Evolutionary conservation across 495 filamentous ascomycete genomes (phyloP).

Genomic region (Penicillium paradoxum): DNA sequence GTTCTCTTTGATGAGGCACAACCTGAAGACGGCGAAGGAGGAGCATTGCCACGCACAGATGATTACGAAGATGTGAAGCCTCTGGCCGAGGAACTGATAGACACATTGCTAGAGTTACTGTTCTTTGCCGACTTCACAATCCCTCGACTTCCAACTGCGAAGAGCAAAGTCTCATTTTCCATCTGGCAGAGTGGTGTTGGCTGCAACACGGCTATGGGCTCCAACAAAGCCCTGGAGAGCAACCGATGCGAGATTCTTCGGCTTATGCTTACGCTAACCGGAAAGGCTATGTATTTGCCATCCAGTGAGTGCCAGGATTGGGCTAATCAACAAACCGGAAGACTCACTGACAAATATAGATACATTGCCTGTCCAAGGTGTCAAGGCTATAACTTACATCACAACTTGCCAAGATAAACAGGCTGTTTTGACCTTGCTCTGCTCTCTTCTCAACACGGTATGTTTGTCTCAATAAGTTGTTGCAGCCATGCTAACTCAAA

Average conservation of each 20-base stretch:
- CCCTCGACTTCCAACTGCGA: slow-evolving; percentile 58
- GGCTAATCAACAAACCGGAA: not conserved
- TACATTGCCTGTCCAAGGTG: slow-evolving; percentile 76
- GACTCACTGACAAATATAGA: slow-evolving; percentile 36
- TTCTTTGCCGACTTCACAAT: slow-evolving; percentile 91
- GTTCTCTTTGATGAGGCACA: slow-evolving; percentile 80
- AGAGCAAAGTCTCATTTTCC: slow-evolving; percentile 80
- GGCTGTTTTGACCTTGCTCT: slow-evolving; percentile 79
- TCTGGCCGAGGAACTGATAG: slow-evolving; percentile 88
- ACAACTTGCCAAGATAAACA: slow-evolving; percentile 85
- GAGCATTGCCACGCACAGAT: slow-evolving; percentile 40
- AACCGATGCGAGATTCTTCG: slow-evolving; percentile 89
- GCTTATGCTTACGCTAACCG: slow-evolving; percentile 76
- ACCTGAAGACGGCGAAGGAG: slow-evolving; percentile 43
- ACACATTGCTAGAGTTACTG: slow-evolving; percentile 81
- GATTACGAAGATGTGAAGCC: slow-evolving; percentile 82
- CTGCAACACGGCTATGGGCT: slow-evolving; percentile 82
- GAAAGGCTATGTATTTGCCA: slow-evolving; percentile 90
- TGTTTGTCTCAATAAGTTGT: slow-evolving; percentile 19
- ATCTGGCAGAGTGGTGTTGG: slow-evolving; percentile 99
- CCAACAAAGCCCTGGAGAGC: slow-evolving; percentile 84
- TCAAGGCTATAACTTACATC: slow-evolving; percentile 85
- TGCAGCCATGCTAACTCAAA: slow-evolving; percentile 1
- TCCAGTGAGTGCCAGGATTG: slow-evolving; percentile 49
- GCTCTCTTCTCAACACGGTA: slow-evolving; percentile 95